These are phyloP conservation scores for Ilyonectria robusta DNA, from an alignment of 2,329 filamentous ascomycete species.

Conservation along the genomic window DNA sequence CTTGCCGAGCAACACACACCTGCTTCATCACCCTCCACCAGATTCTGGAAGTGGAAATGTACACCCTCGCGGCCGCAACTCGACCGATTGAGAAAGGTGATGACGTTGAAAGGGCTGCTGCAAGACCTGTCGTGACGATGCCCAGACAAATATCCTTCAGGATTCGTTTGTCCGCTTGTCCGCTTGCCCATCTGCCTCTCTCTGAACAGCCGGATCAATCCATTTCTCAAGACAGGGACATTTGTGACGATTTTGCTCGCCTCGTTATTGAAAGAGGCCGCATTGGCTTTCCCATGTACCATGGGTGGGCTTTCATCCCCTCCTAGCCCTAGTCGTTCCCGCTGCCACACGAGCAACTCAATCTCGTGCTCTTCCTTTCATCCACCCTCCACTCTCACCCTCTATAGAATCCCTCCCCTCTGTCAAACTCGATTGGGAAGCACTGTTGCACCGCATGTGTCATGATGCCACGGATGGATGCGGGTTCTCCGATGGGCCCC, in stretches of 20 bases:
- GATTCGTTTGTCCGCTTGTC: not conserved
- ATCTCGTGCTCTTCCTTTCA: slow-evolving; percentile 10
- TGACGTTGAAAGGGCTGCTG: slow-evolving; percentile 9
- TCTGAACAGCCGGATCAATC: not conserved
- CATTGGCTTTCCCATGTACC: not conserved
- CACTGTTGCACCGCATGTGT: slow-evolving; percentile 37
- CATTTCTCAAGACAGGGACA: not conserved
- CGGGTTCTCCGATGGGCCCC: slow-evolving; percentile 26
- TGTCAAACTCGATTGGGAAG: slow-evolving; percentile 33
- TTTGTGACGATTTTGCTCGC: slow-evolving; percentile 10
- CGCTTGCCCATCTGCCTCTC: not conserved
- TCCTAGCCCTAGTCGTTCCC: slow-evolving; percentile 18
- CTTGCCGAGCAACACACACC: slow-evolving; percentile 27
- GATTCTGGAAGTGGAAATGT: slow-evolving; percentile 25
- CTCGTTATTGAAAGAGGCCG: slow-evolving; percentile 9
- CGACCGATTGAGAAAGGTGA: slow-evolving; percentile 13
- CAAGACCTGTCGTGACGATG: slow-evolving; percentile 12
- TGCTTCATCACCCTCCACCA: slow-evolving; percentile 29
- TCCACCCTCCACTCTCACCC: slow-evolving; percentile 8
- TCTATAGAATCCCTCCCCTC: slow-evolving; percentile 28
- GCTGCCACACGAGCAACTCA: slow-evolving; percentile 30
- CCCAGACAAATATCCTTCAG: slow-evolving; percentile 10
- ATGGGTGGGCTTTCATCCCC: slow-evolving; percentile 6
- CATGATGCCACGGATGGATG: slow-evolving; percentile 37
- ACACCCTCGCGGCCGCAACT: slow-evolving; percentile 12